phyloP scores from a whole-genome alignment of 768 basidiomycete species.

The Suillus subaureus region DNA sequence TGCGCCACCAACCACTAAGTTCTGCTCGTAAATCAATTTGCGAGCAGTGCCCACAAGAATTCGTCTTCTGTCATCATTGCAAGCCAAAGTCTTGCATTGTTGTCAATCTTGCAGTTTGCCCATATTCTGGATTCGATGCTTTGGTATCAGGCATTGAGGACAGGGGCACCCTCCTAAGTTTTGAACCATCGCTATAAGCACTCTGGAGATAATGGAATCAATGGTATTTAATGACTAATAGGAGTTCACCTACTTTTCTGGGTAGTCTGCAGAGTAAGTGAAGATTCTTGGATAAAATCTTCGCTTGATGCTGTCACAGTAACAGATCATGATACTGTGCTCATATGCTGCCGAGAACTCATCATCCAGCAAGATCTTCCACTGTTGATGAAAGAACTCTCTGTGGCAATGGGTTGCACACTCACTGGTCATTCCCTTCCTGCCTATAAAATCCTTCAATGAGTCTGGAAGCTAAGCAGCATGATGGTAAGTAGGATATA shows the following conservation, averaged over 20 bases:
- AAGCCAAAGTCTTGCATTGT: neutral
- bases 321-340: conserved; percentile 21
- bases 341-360: conserved; percentile 21
- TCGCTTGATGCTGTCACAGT: conserved; percentile 17
- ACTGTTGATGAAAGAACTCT: conserved; percentile 20
- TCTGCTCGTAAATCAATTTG: neutral
- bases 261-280: conserved; percentile 28
- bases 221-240: fast-evolving
- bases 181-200: conserved; percentile 24
- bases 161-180: conserved; percentile 31
- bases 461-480: neutral
- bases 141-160: conserved; percentile 24
- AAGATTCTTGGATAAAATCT: conserved; percentile 25
- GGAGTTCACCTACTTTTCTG: conserved; percentile 30
- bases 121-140: conserved; percentile 12
- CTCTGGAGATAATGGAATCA: conserved; percentile 9
- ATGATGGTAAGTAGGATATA: neutral
- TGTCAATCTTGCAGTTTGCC: conserved; percentile 13
- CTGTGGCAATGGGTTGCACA: conserved; percentile 15
- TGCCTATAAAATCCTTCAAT: neutral
- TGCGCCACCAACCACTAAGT: neutral
- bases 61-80: neutral
- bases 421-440: neutral
- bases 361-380: conserved; percentile 17
- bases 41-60: fast-evolving